phyloP scores from a whole-genome alignment of 139 green algal species.

The Chlorella sorokiniana region DNA sequence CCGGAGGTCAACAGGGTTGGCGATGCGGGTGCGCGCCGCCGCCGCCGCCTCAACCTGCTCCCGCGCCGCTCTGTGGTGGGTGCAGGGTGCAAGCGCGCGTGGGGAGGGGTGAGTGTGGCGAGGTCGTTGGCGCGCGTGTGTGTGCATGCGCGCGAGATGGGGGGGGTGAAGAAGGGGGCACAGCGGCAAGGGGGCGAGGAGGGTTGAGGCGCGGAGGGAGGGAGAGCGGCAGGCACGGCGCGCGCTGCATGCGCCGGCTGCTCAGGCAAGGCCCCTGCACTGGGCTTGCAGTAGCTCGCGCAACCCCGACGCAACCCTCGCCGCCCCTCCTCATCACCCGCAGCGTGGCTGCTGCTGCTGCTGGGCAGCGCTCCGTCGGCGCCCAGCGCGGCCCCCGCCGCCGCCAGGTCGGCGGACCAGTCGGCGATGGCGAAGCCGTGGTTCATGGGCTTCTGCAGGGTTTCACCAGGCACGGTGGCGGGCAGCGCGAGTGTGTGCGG shows the following conservation, averaged over 20 bases:
- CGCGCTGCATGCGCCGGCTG: no score
- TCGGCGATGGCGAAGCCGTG: constrained; percentile 52
- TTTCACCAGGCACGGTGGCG: not conserved
- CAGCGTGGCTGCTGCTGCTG: not conserved
- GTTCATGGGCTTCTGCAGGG: constrained; percentile 75
- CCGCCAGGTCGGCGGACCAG: constrained; percentile 29
- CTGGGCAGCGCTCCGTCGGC: not conserved
- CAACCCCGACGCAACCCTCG: no score
- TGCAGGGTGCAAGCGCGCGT: no score
- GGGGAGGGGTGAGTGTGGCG: not conserved
- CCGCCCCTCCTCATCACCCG: no score
- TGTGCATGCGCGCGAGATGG: not conserved
- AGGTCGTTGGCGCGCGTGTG: not conserved
- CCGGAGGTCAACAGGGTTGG: constrained; percentile 51
- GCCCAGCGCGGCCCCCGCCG: not conserved
- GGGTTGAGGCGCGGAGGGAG: no score
- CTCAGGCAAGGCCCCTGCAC: no score
- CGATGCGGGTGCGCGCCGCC: not conserved
- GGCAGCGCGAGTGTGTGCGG: not conserved
- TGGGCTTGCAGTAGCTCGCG: no score
- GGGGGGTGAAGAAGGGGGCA: no score
- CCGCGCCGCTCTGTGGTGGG: constrained; percentile 28
- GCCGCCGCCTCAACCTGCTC: not conserved
- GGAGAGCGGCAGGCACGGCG: no score
- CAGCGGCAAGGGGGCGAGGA: no score